Percentiles rank a stretch among this genome's conserved stretches.
Evolutionary conservation across 805 yeast species (phyloP).

Genomic region (Teunomyces atbi): DNA sequence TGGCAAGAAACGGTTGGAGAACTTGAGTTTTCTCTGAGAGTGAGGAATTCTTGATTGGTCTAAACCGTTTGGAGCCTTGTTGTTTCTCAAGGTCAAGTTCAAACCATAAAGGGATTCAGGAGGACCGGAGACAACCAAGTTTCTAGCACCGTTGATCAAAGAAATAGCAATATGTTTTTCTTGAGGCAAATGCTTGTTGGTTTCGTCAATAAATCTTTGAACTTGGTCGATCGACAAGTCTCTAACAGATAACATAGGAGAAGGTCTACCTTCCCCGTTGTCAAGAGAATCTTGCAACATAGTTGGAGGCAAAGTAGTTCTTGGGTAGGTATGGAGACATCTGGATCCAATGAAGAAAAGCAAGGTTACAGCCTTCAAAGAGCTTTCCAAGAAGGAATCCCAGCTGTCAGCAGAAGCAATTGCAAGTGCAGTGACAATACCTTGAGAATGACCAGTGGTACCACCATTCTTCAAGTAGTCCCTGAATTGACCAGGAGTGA

Average conservation of each 20-base stretch:
- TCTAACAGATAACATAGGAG: conserved; percentile 95
- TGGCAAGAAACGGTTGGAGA: conserved; percentile 91
- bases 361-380: conserved; percentile 77
- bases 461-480: conserved; percentile 50
- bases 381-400: conserved; percentile 72
- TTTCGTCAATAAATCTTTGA: conserved; percentile 72
- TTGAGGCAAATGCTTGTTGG: conserved; percentile 89
- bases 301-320: conserved; percentile 91
- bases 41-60: conserved; percentile 94
- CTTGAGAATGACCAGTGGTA: conserved; percentile 88
- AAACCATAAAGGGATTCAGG: conserved; percentile 97
- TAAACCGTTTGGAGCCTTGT: conserved; percentile 90
- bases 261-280: conserved; percentile 93
- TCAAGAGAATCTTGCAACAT: conserved; percentile 89
- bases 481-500: conserved; percentile 87
- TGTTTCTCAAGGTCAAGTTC: conserved; percentile 86
- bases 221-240: conserved; percentile 82
- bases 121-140: conserved; percentile 94
- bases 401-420: conserved; percentile 79
- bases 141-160: conserved; percentile 91
- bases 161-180: conserved; percentile 91
- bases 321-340: conserved; percentile 86
- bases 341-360: conserved; percentile 93
- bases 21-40: conserved; percentile 90
- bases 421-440: conserved; percentile 90